Base-by-base conservation (phyloP, 1,284 basidiomycete genomes). In the Trichosporon coremiiforme region DNA sequence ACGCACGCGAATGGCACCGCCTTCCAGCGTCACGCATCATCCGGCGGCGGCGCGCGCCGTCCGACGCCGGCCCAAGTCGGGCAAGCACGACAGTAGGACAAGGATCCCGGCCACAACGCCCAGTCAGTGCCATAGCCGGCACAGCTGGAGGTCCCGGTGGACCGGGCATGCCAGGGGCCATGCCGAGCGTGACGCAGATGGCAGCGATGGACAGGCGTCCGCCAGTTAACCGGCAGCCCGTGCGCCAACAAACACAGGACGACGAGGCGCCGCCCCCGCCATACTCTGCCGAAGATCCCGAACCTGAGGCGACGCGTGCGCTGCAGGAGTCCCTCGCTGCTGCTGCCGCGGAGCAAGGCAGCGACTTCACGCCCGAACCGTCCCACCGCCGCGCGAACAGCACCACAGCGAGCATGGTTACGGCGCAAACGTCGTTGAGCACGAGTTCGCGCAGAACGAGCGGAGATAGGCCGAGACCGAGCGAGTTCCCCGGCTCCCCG, bases 221-320 rank as follows among this genome's bases (percentile, higher is more conserved):
- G 36, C 13, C 55, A 22, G 45, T 57, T 1, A 20, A 60, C 13
- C 45, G 41, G 4, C 20, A 60, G 22, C 38, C 66, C 8, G 53
- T 55, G 20, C 9, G 65, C 29, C 57, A 7, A 41, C 57, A 7
- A 66, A 53, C 4, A 41, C 66, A 2, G 29, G 45, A 45, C 5
- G 70, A 70, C 65, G 81, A 82, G 31, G 71, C 68, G 1, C 78
- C 81, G 6, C 81, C 81, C 1, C 81, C 81, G 15, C 80, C 80
- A 4, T 83, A 83, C 70, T 64, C 78, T 8, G 69, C 73, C 25
- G 68, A 76, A 41, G 81, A 83, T 72, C 80, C 81, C 5, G 80
- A 83, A 45, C 81, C 81, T 1, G 79, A 80, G 22, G 73, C 77
- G 9, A 83, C 81, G 1, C 55, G 77, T 17, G 66, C 76, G 25